phyloP scores from a whole-genome alignment of 164 flowering plant genomes.

The Liquidambar formosana region DNA sequence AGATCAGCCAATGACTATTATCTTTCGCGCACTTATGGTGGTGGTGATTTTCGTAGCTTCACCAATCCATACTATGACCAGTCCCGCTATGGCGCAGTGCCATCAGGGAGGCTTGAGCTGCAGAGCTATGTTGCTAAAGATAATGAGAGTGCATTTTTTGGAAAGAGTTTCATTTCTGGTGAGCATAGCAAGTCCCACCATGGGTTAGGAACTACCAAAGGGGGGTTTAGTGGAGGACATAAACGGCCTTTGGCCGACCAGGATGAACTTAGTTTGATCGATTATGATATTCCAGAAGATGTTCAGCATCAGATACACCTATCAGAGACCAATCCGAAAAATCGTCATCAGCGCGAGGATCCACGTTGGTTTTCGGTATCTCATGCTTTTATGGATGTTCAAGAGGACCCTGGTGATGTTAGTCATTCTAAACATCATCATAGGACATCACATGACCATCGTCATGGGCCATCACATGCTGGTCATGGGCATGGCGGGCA shows the following conservation, averaged over 20 bases:
- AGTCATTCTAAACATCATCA: too few relatives aligned
- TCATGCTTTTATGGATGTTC: slow-evolving; percentile 22
- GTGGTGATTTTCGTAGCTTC: slow-evolving; percentile 19
- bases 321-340: slow-evolving; percentile 13
- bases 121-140: slow-evolving; percentile 47
- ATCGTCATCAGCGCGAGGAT: slow-evolving; percentile 5
- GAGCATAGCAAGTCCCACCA: slow-evolving; percentile 9
- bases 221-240: slow-evolving; percentile 11
- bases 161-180: not conserved
- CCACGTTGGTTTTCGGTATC: slow-evolving; percentile 24
- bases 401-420: not conserved
- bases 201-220: slow-evolving; percentile 9
- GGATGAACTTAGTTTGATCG: slow-evolving; percentile 34
- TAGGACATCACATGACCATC: too few relatives aligned
- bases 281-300: slow-evolving; percentile 15
- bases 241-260: slow-evolving; percentile 27
- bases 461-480: not conserved
- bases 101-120: slow-evolving; percentile 56
- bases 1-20: slow-evolving; percentile 59
- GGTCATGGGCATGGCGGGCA: slow-evolving; percentile 12
- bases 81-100: slow-evolving; percentile 23
- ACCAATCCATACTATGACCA: slow-evolving; percentile 30
- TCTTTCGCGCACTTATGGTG: slow-evolving; percentile 29
- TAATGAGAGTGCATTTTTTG: slow-evolving; percentile 19
- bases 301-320: slow-evolving; percentile 20